Evolutionary conservation across 257 asterid genomes (phyloP).

Genomic region (Solanum chilense): DNA sequence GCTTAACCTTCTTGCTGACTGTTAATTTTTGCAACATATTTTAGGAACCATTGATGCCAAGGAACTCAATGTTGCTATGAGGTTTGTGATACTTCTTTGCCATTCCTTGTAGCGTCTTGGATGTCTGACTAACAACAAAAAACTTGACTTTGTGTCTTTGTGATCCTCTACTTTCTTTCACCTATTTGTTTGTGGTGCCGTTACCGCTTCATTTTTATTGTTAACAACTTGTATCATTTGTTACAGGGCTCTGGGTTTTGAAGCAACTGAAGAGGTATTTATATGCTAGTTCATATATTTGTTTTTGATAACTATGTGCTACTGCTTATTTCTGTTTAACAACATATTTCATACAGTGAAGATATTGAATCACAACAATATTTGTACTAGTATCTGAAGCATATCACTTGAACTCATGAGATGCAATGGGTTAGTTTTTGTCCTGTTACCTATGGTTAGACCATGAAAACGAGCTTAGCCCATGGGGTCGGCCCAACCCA

Average conservation of each 20-base stretch:
- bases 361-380: background rate
- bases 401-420: background rate
- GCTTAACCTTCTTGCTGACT: background rate
- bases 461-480: no score
- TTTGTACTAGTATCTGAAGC: background rate
- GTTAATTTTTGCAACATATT: slow-evolving; percentile 1
- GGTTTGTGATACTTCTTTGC: slow-evolving; percentile 24
- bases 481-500: no score
- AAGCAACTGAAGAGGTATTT: slow-evolving; percentile 85
- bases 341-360: background rate
- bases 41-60: slow-evolving; percentile 92
- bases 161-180: background rate
- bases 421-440: background rate
- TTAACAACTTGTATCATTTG: slow-evolving; percentile 5
- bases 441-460: background rate
- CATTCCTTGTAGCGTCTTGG: background rate
- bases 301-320: background rate
- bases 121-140: background rate
- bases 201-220: background rate
- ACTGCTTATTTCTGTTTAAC: background rate
- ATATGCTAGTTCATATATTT: background rate
- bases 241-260: slow-evolving; percentile 96
- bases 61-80: slow-evolving; percentile 97
- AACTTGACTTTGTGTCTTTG: background rate
- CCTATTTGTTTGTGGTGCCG: background rate